Conservation (phyloP, 202 grass and related monocot species). For the Carex arenaria region DNA sequence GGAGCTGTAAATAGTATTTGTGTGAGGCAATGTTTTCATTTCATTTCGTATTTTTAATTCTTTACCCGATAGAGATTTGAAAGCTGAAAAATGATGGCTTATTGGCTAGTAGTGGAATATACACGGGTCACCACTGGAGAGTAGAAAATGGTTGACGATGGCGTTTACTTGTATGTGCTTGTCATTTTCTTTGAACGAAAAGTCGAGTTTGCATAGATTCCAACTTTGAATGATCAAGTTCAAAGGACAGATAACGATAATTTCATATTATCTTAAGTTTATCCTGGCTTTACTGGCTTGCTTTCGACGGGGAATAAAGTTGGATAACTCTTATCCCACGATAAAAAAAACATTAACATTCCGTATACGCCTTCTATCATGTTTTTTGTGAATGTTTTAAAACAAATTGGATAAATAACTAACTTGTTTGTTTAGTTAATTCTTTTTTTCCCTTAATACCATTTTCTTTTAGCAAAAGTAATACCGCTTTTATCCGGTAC, state of each 20-base stretch:
- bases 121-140: not conserved
- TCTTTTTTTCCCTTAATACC: not conserved
- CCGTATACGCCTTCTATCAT: not conserved
- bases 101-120: constrained; percentile 3
- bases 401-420: not conserved
- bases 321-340: constrained; percentile 3
- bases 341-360: not conserved
- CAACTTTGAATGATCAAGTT: not conserved
- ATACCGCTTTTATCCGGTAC: not conserved
- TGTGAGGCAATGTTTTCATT: not conserved
- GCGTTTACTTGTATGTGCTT: not conserved
- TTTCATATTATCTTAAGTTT: not conserved
- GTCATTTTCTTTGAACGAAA: constrained; percentile 13
- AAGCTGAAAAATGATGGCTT: not conserved
- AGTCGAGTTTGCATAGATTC: not conserved
- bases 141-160: constrained; percentile 13
- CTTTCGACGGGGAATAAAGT: constrained; percentile 4
- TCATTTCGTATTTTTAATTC: not conserved
- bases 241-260: not conserved
- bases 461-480: not conserved
- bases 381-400: not conserved
- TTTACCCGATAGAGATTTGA: not conserved
- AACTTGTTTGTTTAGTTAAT: not conserved
- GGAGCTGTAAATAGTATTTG: not conserved
- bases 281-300: not conserved